Percentiles rank a stretch among this genome's conserved stretches.
These are phyloP conservation scores for Collybia sp. DNA, from an alignment of 768 basidiomycete species.

Conservation along the genomic window DNA sequence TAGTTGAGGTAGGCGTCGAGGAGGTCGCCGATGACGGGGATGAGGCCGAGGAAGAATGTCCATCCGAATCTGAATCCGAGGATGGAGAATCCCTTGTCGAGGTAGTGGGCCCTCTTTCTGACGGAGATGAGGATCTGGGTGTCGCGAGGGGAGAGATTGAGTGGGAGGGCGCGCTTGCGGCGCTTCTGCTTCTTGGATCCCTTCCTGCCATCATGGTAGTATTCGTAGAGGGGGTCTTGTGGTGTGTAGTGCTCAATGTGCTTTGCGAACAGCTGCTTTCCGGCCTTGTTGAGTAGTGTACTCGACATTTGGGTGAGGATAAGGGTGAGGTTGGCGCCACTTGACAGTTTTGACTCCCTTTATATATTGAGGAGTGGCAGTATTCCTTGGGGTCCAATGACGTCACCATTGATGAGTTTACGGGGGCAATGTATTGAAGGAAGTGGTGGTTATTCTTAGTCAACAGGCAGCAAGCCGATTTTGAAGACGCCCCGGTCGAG, in stretches of 20 bases:
- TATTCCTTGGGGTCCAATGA: too few species aligned
- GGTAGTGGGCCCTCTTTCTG: conserved; percentile 57
- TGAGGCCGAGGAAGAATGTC: conserved; percentile 61
- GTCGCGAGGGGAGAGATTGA: conserved; percentile 60
- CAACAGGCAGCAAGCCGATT: too few species aligned
- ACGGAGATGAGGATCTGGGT: conserved; percentile 59
- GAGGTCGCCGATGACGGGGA: conserved; percentile 55
- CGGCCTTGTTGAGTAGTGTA: conserved; percentile 23
- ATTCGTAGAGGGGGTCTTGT: conserved; percentile 57
- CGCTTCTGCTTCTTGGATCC: conserved; percentile 40
- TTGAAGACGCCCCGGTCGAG: too few species aligned
- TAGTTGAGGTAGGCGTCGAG: conserved; percentile 55
- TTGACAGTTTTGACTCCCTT: too few species aligned
- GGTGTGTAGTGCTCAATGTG: conserved; percentile 52
- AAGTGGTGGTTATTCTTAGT: too few species aligned
- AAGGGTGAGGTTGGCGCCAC: too few species aligned
- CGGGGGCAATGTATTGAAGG: too few species aligned
- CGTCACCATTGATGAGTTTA: too few species aligned
- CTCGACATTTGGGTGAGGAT: too few species aligned
- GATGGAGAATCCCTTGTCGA: conserved; percentile 69
- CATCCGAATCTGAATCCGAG: conserved; percentile 73
- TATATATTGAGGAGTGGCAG: too few species aligned
- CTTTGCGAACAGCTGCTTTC: conserved; percentile 44
- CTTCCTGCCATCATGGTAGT: conserved; percentile 33
- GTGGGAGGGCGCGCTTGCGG: conserved; percentile 50